Evolutionary conservation across 2,329 filamentous ascomycete species (phyloP).

Genomic region (Shiraia sp.): DNA sequence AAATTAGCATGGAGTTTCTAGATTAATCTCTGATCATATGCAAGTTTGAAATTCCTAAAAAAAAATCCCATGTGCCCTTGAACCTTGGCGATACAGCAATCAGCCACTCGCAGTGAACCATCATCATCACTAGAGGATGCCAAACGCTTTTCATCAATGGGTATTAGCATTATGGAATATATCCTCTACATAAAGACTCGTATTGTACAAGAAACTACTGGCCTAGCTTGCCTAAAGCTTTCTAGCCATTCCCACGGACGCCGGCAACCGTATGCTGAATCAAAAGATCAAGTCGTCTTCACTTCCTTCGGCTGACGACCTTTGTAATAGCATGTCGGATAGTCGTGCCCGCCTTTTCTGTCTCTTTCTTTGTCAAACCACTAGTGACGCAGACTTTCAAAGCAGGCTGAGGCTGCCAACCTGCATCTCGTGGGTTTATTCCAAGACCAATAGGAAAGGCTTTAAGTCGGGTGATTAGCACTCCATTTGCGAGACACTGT

Average conservation of each 20-base stretch:
- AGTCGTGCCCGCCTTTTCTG: slow-evolving; percentile 86
- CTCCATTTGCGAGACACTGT: slow-evolving; percentile 81
- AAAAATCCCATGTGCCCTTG: no score
- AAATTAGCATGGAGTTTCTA: no score
- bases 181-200: no score
- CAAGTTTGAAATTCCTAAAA: no score
- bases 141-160: no score
- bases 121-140: no score
- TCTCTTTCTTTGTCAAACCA: slow-evolving; percentile 88
- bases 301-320: slow-evolving; percentile 67
- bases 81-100: no score
- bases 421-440: slow-evolving; percentile 66
- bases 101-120: no score
- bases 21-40: no score
- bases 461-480: slow-evolving; percentile 87
- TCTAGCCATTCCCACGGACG: background rate
- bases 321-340: slow-evolving; percentile 95
- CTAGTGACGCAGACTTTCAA: slow-evolving; percentile 90
- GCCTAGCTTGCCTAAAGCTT: background rate
- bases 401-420: slow-evolving; percentile 73
- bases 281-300: slow-evolving; percentile 1
- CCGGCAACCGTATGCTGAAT: background rate
- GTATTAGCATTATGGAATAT: no score
- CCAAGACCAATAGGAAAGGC: slow-evolving; percentile 65
- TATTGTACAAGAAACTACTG: no score